Evolutionary conservation across 2,329 filamentous ascomycete species (phyloP).

Genomic region (Hirsutella minnesotensis): DNA sequence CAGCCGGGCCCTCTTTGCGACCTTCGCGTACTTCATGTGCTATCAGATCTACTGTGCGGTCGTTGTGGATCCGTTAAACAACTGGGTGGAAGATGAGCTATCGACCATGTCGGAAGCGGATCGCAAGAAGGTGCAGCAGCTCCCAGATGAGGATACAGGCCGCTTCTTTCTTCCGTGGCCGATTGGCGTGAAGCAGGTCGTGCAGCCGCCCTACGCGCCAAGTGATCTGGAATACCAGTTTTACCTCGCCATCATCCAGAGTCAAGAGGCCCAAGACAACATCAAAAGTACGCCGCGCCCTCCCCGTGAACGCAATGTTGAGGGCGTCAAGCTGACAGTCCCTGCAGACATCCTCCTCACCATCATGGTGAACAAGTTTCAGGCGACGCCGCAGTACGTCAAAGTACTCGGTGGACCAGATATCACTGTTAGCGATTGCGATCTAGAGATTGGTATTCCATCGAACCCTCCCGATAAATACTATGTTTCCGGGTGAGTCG

Average conservation of each 20-base stretch:
- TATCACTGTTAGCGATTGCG: constrained; percentile 37
- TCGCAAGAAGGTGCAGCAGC: constrained; percentile 25
- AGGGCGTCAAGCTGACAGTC: too few species aligned
- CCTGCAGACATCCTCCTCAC: constrained; percentile 18
- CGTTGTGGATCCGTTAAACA: constrained; percentile 33
- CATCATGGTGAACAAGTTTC: constrained; percentile 24
- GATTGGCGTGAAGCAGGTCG: constrained; percentile 38
- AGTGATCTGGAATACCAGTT: constrained; percentile 52
- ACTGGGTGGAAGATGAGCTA: constrained; percentile 29
- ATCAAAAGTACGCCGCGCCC: constrained; percentile 31
- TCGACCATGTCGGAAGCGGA: constrained; percentile 31
- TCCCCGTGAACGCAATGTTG: too few species aligned
- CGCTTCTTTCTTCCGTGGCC: constrained; percentile 50
- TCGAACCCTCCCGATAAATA: constrained; percentile 48
- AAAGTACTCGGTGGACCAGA: constrained; percentile 31
- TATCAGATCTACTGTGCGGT: constrained; percentile 31
- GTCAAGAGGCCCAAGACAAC: constrained; percentile 31
- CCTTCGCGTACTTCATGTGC: constrained; percentile 22
- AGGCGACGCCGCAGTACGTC: constrained; percentile 28
- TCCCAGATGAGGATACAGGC: constrained; percentile 30
- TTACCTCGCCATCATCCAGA: constrained; percentile 46
- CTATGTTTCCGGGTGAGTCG: constrained; percentile 44
- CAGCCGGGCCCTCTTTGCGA: constrained; percentile 19
- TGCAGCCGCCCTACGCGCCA: constrained; percentile 38
- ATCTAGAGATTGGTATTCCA: constrained; percentile 51